Base-by-base conservation (phyloP, 1,284 basidiomycete species). In the Takashimella koratensis region DNA sequence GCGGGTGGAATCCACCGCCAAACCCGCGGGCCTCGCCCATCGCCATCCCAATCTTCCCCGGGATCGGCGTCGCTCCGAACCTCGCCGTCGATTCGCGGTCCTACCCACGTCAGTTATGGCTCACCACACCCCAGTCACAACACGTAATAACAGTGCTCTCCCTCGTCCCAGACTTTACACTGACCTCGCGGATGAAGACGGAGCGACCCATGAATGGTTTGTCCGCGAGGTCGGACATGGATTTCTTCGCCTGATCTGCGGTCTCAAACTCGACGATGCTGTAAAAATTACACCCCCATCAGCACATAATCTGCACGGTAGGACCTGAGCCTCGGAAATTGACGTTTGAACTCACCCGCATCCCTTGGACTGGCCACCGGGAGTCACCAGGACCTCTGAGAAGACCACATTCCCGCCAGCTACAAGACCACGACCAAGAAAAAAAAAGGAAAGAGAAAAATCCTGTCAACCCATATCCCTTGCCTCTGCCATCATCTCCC, bases 311-410 rank as follows among this genome's bases (percentile, higher is more conserved):
- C n/a, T n/a, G n/a, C n/a, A n/a, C n/a, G n/a, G n/a, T n/a, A n/a
- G n/a, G n/a, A n/a, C n/a, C n/a, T 41, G 42, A 50, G 47, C 22
- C 12, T 42, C 21, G 12, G 25, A 36, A 36, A 36, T 36, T 36
- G 10, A 36, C 8, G 30, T n/a, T 6, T 12, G 4, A 42, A 83
- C 91, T 79, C 70, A 95, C 92, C 92, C 93, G 85, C 95, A 97
- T 74, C 94, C 95, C 77, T 98, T 98, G 45, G 93, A 96, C 60
- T 94, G 85, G 53, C 95, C 95, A 40, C 90, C 94, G 8, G 95
- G 95, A 8, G 95, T 95, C 63, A 93, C 81, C 69, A 98, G 84
- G 62, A 98, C 92, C 84, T 98, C 95, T 81, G 95, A 90, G 83
- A 98, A 98, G 75, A 95, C 86, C 72, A 98, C 93, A 81, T 94